These are phyloP conservation scores for Sisymbrium altissimum DNA, from an alignment of 345 rosid genomes.

Conservation along the genomic window DNA sequence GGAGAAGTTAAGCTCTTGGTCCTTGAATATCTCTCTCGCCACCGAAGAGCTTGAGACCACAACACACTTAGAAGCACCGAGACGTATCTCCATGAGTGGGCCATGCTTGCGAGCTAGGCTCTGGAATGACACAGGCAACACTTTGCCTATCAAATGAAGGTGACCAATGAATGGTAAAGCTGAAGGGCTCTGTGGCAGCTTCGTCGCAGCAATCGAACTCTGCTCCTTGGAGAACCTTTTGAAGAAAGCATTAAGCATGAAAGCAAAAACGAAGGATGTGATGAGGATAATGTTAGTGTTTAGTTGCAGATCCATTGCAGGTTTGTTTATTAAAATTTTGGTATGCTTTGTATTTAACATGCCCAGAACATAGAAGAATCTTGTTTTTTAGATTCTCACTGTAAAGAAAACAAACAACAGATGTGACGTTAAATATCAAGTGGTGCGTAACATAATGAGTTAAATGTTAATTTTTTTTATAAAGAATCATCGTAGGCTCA, in stretches of 20 bases:
- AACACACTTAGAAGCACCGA: constrained; percentile 40
- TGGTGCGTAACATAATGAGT: not conserved
- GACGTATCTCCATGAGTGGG: constrained; percentile 42
- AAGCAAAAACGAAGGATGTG: constrained; percentile 11
- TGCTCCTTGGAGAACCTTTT: constrained; percentile 11
- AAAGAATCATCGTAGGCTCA: not conserved
- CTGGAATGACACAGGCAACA: constrained; percentile 37
- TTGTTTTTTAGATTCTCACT: constrained; percentile 19
- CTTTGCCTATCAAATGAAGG: constrained; percentile 42
- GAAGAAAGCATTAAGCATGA: constrained; percentile 14
- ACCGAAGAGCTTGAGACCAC: constrained; percentile 46
- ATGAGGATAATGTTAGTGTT: constrained; percentile 11
- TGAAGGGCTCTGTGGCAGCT: constrained; percentile 43
- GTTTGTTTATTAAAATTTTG: not conserved
- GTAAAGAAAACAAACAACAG: constrained; percentile 29
- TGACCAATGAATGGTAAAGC: constrained; percentile 56
- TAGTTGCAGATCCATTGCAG: constrained; percentile 22
- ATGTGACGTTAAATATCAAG: not conserved
- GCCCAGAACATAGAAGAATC: constrained; percentile 11
- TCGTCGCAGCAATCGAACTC: not conserved
- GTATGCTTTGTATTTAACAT: constrained; percentile 18
- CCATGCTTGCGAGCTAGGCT: constrained; percentile 36
- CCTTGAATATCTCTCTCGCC: constrained; percentile 49
- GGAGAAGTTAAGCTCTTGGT: constrained; percentile 54
- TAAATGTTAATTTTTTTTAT: not conserved